Conservation (phyloP, 164 flowering plant species). For the Brasenia schreberi region DNA sequence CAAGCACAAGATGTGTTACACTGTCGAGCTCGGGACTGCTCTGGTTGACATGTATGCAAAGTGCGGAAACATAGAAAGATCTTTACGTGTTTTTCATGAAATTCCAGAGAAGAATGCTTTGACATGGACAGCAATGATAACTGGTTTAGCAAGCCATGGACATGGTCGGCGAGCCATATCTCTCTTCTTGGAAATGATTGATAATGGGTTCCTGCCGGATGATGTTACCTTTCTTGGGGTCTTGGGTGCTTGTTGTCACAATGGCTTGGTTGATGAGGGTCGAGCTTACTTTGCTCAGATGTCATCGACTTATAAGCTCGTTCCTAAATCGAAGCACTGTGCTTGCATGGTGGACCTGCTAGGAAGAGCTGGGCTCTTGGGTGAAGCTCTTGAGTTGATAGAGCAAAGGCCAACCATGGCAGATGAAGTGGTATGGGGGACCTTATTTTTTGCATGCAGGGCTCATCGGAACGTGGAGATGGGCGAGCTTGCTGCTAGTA, state of each 20-base stretch:
- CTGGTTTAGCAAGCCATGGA: constrained; percentile 62
- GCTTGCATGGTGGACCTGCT: constrained; percentile 69
- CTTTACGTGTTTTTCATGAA: constrained; percentile 40
- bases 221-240: constrained; percentile 60
- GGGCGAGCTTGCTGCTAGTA: constrained; percentile 36
- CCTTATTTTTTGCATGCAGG: constrained; percentile 53
- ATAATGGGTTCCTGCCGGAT: constrained; percentile 41
- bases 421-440: constrained; percentile 58
- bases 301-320: constrained; percentile 28
- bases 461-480: constrained; percentile 36
- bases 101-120: constrained; percentile 34
- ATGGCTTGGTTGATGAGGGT: constrained; percentile 57
- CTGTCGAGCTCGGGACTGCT: constrained; percentile 49
- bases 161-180: constrained; percentile 36
- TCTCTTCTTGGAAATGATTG: constrained; percentile 39
- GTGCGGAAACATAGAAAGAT: constrained; percentile 49
- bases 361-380: constrained; percentile 56
- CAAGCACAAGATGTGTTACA: constrained; percentile 27
- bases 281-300: constrained; percentile 36
- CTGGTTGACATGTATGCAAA: constrained; percentile 74
- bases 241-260: constrained; percentile 68
- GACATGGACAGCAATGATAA: constrained; percentile 62
- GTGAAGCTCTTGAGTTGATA: constrained; percentile 50
- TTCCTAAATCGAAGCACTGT: constrained; percentile 45
- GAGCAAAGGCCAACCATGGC: constrained; percentile 43